Conservation (phyloP, 169 alveolate genomes). For the Cardiosporidium cionae region DNA sequence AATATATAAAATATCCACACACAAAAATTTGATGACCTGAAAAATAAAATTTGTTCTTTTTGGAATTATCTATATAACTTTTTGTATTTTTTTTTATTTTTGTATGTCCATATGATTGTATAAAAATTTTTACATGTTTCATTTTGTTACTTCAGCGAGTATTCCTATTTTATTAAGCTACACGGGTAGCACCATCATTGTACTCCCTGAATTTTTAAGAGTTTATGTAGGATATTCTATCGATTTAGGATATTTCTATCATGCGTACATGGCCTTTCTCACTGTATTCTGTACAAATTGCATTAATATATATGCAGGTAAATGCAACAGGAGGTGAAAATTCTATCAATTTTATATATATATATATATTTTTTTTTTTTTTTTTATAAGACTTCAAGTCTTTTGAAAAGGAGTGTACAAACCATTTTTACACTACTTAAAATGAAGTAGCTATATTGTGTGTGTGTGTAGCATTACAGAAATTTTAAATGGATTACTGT, state of each 20-base stretch:
- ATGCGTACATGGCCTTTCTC: conserved; percentile 66
- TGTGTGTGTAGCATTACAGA: not conserved
- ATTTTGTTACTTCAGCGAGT: not conserved
- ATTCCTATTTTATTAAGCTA: not conserved
- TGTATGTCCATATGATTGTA: no score
- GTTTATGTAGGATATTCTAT: conserved; percentile 55
- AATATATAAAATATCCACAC: not conserved
- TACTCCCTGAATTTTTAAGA: not conserved
- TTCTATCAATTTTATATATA: no score
- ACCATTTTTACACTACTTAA: not conserved
- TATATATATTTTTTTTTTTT: not conserved
- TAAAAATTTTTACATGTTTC: no score
- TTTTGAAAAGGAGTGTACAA: no score
- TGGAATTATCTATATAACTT: no score
- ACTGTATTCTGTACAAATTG: conserved; percentile 84
- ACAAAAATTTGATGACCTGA: not conserved
- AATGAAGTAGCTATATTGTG: not conserved
- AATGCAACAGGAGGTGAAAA: not conserved
- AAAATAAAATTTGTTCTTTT: no score
- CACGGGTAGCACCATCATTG: not conserved
- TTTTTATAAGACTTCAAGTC: no score
- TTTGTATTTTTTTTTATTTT: no score
- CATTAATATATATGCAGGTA: conserved; percentile 80
- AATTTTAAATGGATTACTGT: not conserved
- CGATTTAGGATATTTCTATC: conserved; percentile 41